Base-by-base conservation (phyloP, 768 basidiomycete species). In the Kwoniella pini region DNA sequence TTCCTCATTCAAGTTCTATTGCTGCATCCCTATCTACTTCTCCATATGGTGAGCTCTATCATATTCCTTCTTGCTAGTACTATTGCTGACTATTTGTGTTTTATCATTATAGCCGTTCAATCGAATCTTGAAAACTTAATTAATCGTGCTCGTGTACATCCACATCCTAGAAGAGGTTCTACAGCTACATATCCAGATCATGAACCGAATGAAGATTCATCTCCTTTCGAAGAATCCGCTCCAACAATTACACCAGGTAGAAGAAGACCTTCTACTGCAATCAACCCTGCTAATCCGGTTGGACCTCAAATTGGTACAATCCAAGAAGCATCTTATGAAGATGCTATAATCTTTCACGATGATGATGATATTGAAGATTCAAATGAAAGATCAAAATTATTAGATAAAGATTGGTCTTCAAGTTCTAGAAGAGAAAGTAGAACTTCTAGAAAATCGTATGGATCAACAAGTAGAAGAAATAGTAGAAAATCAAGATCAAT, bases 81-180 rank as follows among this genome's bases (percentile, higher is more conserved):
- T 48, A 17, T 17, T 31, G 36, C 49, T 44, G 40, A 51, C 27
- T 43, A 59, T 9, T 28, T 24, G n/a, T n/a, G n/a, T n/a, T n/a
- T n/a, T n/a, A n/a, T n/a, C 2, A 40, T 43, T 48, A 4, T 48
- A 78, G 77, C 72, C 12, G 67, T 71, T 19, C 72, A 76, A 50
- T 62, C 57, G 27, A 75, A 72, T 33, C 70, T 78, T 26, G 77
- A 76, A 46, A 68, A 55, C 26, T 62, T 78, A 21, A 76, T 76
- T 57, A 62, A 66, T 7, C 71, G 71, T 36, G 64, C 73, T 48
- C 57, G 66, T 4, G 46, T 58, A 28, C 63, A 73, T 63, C 71
- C 75, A 4, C 63, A 70, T 50, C 67, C 68, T 15, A 42, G 67
- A 19, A 60, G 72, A 33, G 17, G 39, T 0, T 70, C 61, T 0